Conservation (phyloP, 2,329 filamentous ascomycete species). For the Macrophomina pseudophaseolina region DNA sequence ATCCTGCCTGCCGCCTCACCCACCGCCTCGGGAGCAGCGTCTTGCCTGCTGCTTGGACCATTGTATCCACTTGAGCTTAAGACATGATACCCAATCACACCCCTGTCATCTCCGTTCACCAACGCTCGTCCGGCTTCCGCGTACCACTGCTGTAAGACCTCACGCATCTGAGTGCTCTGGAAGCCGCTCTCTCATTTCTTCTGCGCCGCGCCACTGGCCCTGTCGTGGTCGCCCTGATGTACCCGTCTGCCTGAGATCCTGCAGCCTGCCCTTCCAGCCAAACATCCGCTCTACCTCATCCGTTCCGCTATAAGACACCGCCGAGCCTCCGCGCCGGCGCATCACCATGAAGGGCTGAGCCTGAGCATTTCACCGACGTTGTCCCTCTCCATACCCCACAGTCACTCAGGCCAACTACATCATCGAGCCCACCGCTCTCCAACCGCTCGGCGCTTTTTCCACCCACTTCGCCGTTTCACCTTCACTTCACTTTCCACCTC, state of each 20-base stretch:
- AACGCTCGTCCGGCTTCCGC: slow-evolving; percentile 23
- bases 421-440: slow-evolving; percentile 15
- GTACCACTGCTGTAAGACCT: slow-evolving; percentile 47
- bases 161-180: slow-evolving; percentile 35
- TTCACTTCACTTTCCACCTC: slow-evolving; percentile 42
- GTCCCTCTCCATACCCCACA: slow-evolving; percentile 22
- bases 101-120: slow-evolving; percentile 21
- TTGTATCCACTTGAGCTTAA: slow-evolving; percentile 27
- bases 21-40: slow-evolving; percentile 16
- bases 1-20: slow-evolving; percentile 19
- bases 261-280: slow-evolving; percentile 30
- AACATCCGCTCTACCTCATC: neutral
- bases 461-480: slow-evolving; percentile 11
- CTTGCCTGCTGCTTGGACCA: slow-evolving; percentile 26
- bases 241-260: slow-evolving; percentile 28
- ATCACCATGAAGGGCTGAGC: slow-evolving; percentile 19
- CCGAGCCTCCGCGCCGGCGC: neutral
- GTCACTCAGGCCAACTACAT: slow-evolving; percentile 16
- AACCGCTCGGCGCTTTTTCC: slow-evolving; percentile 1
- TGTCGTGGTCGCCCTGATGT: slow-evolving; percentile 22
- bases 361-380: slow-evolving; percentile 26
- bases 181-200: slow-evolving; percentile 28
- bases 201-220: slow-evolving; percentile 26
- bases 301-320: slow-evolving; percentile 10
- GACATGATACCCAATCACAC: slow-evolving; percentile 29